Evolutionary conservation across 176 grass and related monocot genomes (phyloP).

Genomic region (Triticum timopheevii): DNA sequence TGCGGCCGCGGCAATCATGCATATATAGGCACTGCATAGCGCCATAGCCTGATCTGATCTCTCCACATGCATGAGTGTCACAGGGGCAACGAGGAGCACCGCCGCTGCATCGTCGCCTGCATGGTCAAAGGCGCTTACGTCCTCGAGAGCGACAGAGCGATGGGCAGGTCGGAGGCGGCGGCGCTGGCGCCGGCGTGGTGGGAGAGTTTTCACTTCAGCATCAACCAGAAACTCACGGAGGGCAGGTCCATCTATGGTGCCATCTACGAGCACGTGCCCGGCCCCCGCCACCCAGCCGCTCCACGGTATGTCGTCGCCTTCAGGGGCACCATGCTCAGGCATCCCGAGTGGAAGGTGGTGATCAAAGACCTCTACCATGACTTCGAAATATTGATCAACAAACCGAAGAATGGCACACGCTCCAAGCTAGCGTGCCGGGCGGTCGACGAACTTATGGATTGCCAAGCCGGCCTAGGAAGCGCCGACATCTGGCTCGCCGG

Average conservation of each 20-base stretch:
- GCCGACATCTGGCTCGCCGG: not conserved
- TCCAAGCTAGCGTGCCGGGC: not conserved
- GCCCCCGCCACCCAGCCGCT: not conserved
- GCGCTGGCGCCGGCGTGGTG: constrained; percentile 8
- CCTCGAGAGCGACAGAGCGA: not conserved
- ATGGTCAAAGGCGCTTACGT: not conserved
- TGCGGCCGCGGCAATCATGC: not conserved
- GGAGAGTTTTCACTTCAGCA: constrained; percentile 13
- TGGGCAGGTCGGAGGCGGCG: not conserved
- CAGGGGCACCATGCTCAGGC: no score
- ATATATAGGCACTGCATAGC: no score
- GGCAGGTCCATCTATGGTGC: not conserved
- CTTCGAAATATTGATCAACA: not conserved
- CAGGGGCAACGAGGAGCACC: constrained; percentile 24
- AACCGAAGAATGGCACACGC: not conserved
- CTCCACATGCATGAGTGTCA: not conserved
- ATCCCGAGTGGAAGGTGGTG: not conserved
- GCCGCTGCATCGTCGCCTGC: constrained; percentile 6
- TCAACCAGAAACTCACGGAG: not conserved
- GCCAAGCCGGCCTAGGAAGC: not conserved
- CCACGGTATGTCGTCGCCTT: not conserved
- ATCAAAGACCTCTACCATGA: not conserved
- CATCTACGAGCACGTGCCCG: not conserved
- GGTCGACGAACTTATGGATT: not conserved
- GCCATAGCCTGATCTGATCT: not conserved